Evolutionary conservation across 371 early-diverging fungal genomes (phyloP), one percentile per base, ranked within the genome.

Genomic region (Syncephalastrum monosporum): DNA sequence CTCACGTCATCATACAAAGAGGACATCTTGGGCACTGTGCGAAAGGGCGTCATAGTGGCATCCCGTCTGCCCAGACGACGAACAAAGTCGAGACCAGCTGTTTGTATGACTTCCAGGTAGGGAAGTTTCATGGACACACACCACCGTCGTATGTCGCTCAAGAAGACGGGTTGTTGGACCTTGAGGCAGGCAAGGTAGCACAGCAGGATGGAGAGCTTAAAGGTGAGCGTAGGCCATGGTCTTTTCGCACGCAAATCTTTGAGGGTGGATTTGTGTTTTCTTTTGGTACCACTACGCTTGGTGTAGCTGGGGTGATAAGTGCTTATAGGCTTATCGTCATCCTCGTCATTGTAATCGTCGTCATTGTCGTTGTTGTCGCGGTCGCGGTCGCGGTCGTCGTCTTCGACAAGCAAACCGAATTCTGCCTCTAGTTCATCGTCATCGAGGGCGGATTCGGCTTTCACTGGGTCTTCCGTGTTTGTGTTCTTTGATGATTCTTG

Each of bases 101-200:
- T 44, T 14, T 51, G 44, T 19, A 55, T 47, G n/a, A 73, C 47
- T 5, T 38, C 15, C 6, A 63, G 44, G 48, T 63, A 73, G 4
- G 71, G 74, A 5, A 74, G 42, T 51, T 48, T 49, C 3, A 48
- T 33, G 24, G 57, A 50, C 16, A 16, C 23, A 47, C 61, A 61
- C 74, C 71, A 70, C 3, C 65, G 56, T 12, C 59, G 45, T 3
- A 74, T 29, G 42, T 74, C 74, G 24, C 42, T 53, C 2, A 58
- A 44, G 15, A 77, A 15, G 15, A 77, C 33, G 4, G 77, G 74
- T 29, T 54, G 67, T 2, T 65, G 59, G 5, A 71, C 51, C 58
- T 66, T 64, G 41, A 69, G 42, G 29, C 68, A 68, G 3, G 61
- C 66, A 6, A 71, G 29, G 23, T 73, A 77, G 14, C 65, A 48